Conservation (phyloP, 164 flowering plant species). For the Chimonanthus praecox region DNA sequence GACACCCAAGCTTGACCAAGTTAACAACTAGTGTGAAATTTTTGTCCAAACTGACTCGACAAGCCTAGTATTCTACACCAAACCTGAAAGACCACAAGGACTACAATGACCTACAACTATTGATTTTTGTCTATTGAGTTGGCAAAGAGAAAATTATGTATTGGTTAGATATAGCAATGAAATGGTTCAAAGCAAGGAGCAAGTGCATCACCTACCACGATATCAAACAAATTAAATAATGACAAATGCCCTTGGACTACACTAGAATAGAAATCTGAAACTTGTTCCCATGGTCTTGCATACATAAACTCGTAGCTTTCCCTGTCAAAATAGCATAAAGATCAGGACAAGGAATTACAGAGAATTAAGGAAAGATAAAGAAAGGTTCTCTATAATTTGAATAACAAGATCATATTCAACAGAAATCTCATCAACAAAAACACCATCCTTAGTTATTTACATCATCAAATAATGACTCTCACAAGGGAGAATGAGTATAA, state of each 20-base stretch:
- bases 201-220: conserved; percentile 23
- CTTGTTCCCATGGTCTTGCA: conserved; percentile 63
- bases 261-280: conserved; percentile 55
- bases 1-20: no score
- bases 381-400: neutral
- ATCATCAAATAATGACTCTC: neutral
- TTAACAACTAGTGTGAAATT: no score
- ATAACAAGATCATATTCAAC: neutral
- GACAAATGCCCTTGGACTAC: conserved; percentile 41
- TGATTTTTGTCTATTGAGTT: neutral
- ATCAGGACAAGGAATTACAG: neutral
- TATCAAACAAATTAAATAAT: conserved; percentile 35
- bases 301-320: conserved; percentile 74
- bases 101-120: no score
- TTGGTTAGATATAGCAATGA: neutral
- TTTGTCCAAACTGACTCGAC: no score
- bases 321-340: conserved; percentile 27
- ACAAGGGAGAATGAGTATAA: neutral
- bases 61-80: no score
- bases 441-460: neutral
- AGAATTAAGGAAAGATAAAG: neutral
- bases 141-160: neutral
- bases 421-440: no score
- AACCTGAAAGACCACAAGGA: no score
- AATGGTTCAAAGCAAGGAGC: neutral